Base-by-base conservation (phyloP, 1,139 yeast genomes). In the Lodderomyces pseudojiufengensis region DNA sequence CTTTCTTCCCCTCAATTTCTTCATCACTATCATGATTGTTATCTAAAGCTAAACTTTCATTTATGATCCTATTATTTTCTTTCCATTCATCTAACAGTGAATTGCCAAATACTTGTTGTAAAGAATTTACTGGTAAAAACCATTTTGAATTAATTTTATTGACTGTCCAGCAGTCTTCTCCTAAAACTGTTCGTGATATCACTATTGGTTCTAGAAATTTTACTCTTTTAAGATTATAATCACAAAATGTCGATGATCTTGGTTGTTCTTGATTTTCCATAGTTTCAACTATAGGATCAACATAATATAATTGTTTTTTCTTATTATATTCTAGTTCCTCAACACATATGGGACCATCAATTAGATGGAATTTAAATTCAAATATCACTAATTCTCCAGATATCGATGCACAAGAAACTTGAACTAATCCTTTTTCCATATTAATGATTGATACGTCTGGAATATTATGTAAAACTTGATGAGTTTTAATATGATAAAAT, bases 131-230 rank as follows among this genome's bases (percentile, higher is more conserved):
- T 10, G 60, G 60, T 39, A 66, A 63, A 57, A 82, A 81, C 43
- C 58, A 65, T 4, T 45, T 45, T 1, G 63, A 53, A 10, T 55
- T 50, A 1, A 80, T 52, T 1, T 66, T 63, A 32, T 62, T 63
- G 9, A 69, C 56, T 1, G 84, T 70, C 86, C 87, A 80, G 35
- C 76, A 76, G 42, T 70, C 73, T 32, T 76, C 80, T 5, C 58
- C 59, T 21, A 78, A 46, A 9, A 66, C 46, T 1, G 65, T 49
- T 32, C 72, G 36, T 6, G 51, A 44, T 2, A 44, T 45, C 1
- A 65, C 63, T 3, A 31, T 36, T 4, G 71, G 66, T 3, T 40
- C 39, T 2, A 41, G 37, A 33, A 59, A 66, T 8, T 36, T 18
- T 8, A 63, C 41, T 27, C 70, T 31, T 8, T 41, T 43, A 29